Percentiles rank a stretch among this genome's conserved stretches.
Conservation (phyloP, 2,329 filamentous ascomycete species). For the Sporothrix pseudoabietina region DNA sequence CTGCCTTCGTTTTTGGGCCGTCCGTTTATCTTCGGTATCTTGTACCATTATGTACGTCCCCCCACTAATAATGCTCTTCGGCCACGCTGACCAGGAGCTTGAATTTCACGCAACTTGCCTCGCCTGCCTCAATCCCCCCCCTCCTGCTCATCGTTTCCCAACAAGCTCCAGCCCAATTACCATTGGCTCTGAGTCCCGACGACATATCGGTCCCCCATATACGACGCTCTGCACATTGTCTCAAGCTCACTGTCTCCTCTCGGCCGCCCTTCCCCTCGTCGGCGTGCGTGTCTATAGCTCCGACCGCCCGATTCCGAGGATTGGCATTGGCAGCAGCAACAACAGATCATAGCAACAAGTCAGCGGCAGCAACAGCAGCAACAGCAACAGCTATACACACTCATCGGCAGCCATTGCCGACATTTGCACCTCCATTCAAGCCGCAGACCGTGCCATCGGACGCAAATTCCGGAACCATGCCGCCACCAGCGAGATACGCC, state of each 20-base stretch:
- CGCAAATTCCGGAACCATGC: conserved; percentile 43
- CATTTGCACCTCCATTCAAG: not conserved
- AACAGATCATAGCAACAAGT: not conserved
- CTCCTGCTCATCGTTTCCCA: not conserved
- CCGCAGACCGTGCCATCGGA: not conserved
- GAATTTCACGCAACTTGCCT: conserved; percentile 29
- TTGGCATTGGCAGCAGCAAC: not conserved
- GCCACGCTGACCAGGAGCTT: conserved; percentile 15
- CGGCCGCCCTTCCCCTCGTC: not conserved
- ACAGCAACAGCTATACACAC: not conserved
- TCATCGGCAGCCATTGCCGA: not conserved
- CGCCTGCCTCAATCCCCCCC: not conserved
- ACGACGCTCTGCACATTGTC: not conserved
- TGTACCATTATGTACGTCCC: not conserved
- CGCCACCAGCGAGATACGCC: conserved; percentile 66
- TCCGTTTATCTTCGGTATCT: not conserved
- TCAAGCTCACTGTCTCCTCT: not conserved
- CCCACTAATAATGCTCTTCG: conserved; percentile 18
- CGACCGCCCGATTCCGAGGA: not conserved
- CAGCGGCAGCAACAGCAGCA: too few species aligned
- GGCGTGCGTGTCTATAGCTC: not conserved
- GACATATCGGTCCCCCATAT: not conserved
- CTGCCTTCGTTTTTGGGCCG: not conserved
- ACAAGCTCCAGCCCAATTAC: not conserved
- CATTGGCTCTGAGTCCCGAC: not conserved